Base-by-base conservation (phyloP, 176 grass and related monocot species). In the Calamus simplicifolius region DNA sequence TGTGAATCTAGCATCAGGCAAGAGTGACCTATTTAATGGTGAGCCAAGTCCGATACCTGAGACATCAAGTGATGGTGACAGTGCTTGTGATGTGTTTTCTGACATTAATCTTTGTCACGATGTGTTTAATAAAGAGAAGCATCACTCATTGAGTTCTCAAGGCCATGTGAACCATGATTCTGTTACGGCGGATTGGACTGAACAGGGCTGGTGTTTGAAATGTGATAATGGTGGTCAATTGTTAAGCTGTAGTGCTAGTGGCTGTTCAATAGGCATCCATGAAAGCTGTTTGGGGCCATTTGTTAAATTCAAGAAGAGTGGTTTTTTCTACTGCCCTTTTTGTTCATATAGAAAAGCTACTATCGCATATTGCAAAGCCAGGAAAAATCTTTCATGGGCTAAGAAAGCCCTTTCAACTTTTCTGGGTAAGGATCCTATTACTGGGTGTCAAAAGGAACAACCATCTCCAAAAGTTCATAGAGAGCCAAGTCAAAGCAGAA, bases 141-240 rank as follows among this genome's bases (percentile, higher is more conserved):
- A 35, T 17, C 58, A 6, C 28, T n/a, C 31, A 29, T 30, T 60
- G 58, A 31, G 16, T 8, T 60, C 58, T 60, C 58, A 30, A 60
- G 13, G 6, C 25, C 25, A 19, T 16, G n/a, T 14, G 16, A 60
- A 31, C 31, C 58, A 60, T 16, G 58, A 60, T 35, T 60, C 27
- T 17, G 28, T 3, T n/a, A 27, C 60, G 29, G 51, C n/a, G 18
- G 55, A 19, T 52, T 66, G 30, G 16, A 62, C 70, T 0, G 62
- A 76, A 68, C 73, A 80, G 71, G 72, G 63, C 71, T 50, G 72
- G 57, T 85, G 82, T 35, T 68, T 85, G 54, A 80, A 76, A 67
- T 85, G 82, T 49, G 52, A 58, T 55, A 59, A 85, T 76, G 52
- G 61, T 48, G 77, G 68, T 2, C 67, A 85, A 52, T 72, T 85